Base-by-base conservation (phyloP, 192 early-diverging fungal genomes). In the Obelidium mucronatum region DNA sequence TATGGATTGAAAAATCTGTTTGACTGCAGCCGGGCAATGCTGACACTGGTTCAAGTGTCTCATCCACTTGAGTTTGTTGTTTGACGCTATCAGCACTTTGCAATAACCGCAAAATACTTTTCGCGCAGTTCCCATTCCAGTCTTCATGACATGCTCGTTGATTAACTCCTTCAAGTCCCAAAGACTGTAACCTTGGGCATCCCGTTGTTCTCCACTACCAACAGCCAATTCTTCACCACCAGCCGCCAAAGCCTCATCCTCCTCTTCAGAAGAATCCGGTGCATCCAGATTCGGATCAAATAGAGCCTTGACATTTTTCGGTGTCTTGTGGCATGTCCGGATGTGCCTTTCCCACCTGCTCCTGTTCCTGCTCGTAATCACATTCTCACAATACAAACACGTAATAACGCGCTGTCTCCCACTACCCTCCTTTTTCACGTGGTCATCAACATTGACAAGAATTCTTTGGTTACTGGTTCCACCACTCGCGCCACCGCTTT, bases 51-150 rank as follows among this genome's bases (percentile, higher is more conserved):
- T 35, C 4, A 65, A 17, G 37, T 65, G 63, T 30, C 24, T 24
- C 63, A 34, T 26, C 63, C 63, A 65, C 36, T 65, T 65, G 24
- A 17, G 15, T 37, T 65, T 65, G 35, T 65, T n/a, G 35, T 65
- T 40, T 17, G 30, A 35, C 24, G n/a, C 5, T 17, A 65, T 40
- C 4, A 36, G 15, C 22, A n/a, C 36, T 11, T 65, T 65, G 37
- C 63, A 65, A 24, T 65, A 37, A 39, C 17, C 36, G 63, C 63
- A 65, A 37, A 17, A 34, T 11, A 65, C 36, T 15, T 34, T 35
- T 39, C 63, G 4, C 34, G 15, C 36, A 24, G 24, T 22, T n/a
- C 63, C 63, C 26, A 65, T 11, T 0, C 63, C 63, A 40, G 31
- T 30, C 36, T 65, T 65, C 63, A 8, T 65, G 28, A 65, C 63